Evolutionary conservation across 2,329 filamentous ascomycete genomes (phyloP).

Genomic region (Paraphaeosphaeria minitans): DNA sequence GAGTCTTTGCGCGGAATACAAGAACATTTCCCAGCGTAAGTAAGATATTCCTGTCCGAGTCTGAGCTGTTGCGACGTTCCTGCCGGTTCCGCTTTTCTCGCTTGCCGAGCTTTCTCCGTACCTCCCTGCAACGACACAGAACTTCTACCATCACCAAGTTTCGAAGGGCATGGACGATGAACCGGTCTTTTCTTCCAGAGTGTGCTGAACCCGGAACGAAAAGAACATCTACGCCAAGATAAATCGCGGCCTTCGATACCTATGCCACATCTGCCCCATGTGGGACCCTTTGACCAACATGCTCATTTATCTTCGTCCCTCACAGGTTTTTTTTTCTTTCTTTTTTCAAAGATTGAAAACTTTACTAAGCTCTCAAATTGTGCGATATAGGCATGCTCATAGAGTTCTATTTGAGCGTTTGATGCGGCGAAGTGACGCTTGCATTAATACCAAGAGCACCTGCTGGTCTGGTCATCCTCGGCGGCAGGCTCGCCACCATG

Average conservation of each 20-base stretch:
- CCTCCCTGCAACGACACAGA: background rate
- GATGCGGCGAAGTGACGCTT: background rate
- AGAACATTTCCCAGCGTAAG: slow-evolving; percentile 8
- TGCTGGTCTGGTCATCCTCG: background rate
- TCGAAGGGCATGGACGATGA: background rate
- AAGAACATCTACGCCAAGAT: background rate
- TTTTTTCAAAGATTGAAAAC: background rate
- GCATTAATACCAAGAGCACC: background rate
- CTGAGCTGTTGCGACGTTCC: background rate
- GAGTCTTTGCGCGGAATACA: slow-evolving; percentile 3
- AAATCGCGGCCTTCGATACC: background rate
- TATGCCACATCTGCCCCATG: background rate
- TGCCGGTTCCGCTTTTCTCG: background rate
- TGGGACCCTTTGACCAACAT: background rate
- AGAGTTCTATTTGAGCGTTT: background rate
- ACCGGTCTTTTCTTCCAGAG: background rate
- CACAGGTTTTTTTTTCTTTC: background rate
- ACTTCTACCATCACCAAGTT: background rate
- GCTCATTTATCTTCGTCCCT: background rate
- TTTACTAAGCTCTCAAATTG: background rate
- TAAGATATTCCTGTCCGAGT: slow-evolving; percentile 6
- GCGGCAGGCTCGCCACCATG: slow-evolving; percentile 9
- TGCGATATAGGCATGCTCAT: slow-evolving; percentile 1
- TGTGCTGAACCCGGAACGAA: background rate
- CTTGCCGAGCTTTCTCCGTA: background rate